Evolutionary conservation across 2,329 filamentous ascomycete species (phyloP).

Genomic region (Zasmidium cellare): DNA sequence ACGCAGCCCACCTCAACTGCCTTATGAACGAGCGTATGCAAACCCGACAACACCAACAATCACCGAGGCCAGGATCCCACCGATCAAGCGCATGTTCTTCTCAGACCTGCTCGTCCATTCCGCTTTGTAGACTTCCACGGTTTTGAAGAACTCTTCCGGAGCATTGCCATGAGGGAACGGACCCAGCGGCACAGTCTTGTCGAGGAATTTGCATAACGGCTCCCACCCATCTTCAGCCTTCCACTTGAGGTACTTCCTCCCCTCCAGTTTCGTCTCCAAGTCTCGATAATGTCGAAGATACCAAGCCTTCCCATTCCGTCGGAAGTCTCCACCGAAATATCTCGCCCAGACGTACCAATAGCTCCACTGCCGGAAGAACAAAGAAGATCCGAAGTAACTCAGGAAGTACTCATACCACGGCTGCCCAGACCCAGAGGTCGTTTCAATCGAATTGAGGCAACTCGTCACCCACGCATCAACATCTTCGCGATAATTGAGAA

Average conservation of each 20-base stretch:
- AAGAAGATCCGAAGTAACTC: not conserved
- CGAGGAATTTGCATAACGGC: slow-evolving; percentile 15
- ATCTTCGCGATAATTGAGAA: slow-evolving; percentile 7
- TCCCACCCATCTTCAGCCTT: slow-evolving; percentile 13
- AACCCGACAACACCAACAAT: no score
- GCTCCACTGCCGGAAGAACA: not conserved
- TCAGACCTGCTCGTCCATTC: no score
- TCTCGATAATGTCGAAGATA: not conserved
- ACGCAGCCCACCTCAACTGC: no score
- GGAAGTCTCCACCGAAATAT: not conserved
- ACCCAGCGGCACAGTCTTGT: slow-evolving; percentile 5
- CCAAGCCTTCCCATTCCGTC: not conserved
- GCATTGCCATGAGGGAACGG: slow-evolving; percentile 1
- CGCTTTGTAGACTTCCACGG: no score
- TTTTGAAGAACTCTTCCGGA: no score
- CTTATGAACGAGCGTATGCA: no score
- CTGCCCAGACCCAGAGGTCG: not conserved
- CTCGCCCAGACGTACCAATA: not conserved
- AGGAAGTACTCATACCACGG: not conserved
- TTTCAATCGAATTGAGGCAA: not conserved
- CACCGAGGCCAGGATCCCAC: no score
- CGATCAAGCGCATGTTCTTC: no score
- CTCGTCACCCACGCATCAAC: not conserved
- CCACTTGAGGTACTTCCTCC: not conserved
- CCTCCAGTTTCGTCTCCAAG: not conserved